These are phyloP conservation scores for Oryza meridionalis DNA, from an alignment of 176 grass and related monocot genomes.

Conservation along the genomic window DNA sequence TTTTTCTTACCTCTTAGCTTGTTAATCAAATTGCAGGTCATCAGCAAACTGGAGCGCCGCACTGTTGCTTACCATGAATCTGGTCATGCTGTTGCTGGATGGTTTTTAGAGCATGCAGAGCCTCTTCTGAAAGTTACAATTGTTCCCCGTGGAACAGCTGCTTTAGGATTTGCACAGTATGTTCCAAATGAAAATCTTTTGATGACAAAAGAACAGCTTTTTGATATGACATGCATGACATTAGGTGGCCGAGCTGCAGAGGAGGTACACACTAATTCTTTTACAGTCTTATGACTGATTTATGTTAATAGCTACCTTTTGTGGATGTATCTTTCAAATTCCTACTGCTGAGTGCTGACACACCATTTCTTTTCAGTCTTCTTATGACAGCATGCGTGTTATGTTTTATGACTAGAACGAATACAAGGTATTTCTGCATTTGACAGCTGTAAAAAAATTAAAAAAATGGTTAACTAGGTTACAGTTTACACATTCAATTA, in stretches of 20 bases:
- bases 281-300: neutral
- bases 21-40: conserved; percentile 58
- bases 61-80: conserved; percentile 86
- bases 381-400: neutral
- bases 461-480: neutral
- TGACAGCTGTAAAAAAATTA: neutral
- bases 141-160: conserved; percentile 97
- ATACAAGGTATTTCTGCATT: conserved; percentile 10
- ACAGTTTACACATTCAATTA: neutral
- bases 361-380: neutral
- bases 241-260: conserved; percentile 95
- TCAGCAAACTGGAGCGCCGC: conserved; percentile 90
- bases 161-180: conserved; percentile 97
- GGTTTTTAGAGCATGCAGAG: conserved; percentile 98
- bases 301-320: conserved; percentile 17
- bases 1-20: conserved; percentile 18
- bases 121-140: conserved; percentile 98
- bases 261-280: conserved; percentile 51
- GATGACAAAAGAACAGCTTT: conserved; percentile 98
- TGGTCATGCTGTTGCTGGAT: conserved; percentile 88
- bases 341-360: neutral
- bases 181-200: conserved; percentile 93
- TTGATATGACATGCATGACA: conserved; percentile 99
- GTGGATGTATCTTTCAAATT: conserved; percentile 3
- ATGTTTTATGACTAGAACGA: conserved; percentile 11